Evolutionary conservation across 2,329 filamentous ascomycete genomes (phyloP), one percentile per base, ranked within the genome.

Genomic region (Talaromyces funiculosus): DNA sequence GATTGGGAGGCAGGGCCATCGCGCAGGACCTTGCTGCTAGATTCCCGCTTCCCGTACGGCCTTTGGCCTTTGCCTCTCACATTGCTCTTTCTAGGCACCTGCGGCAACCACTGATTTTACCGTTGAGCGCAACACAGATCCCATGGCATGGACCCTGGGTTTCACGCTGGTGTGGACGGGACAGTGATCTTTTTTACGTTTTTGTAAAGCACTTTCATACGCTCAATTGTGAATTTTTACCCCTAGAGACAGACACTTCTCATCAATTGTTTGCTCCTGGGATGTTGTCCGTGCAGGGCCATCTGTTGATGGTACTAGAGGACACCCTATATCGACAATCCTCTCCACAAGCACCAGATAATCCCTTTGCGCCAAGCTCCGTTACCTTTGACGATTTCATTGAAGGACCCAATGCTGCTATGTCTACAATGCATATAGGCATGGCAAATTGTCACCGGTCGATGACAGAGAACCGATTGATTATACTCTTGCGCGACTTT

Each of bases 151-250:
- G 90, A 0, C 86, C 87, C 0, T 97, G 92, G 92, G 80, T 90
- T 7, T 85, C 88, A 40, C 85, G 91, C 63, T 97, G 92, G 92
- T 88, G 86, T 63, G 92, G 92, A 14, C 85, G 86, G 2, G 92
- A 96, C 67, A 95, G 89, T 3, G 92, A 96, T 69, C 79, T 97
- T 35, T 90, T 96, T 71, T 96, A 93, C 75, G 88, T 95, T 47
- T 97, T 97, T 69, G 85, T 87, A 76, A 96, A 96, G 74, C 88
- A 94, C 71, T 95, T 89, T 67, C 89, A 93, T 72, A 82, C 93
- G 20, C 80, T 97, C 3, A 82, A 87, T 3, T 85, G 90, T 42
- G 90, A 94, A 62, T 89, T 89, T 65, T 79, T 89, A 66, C 86
- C 87, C 0, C 67, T 69, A 6, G 79, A 81, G 33, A 75, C 82